Conservation (phyloP, 495 filamentous ascomycete species). For the Daldinia vernicosa region DNA sequence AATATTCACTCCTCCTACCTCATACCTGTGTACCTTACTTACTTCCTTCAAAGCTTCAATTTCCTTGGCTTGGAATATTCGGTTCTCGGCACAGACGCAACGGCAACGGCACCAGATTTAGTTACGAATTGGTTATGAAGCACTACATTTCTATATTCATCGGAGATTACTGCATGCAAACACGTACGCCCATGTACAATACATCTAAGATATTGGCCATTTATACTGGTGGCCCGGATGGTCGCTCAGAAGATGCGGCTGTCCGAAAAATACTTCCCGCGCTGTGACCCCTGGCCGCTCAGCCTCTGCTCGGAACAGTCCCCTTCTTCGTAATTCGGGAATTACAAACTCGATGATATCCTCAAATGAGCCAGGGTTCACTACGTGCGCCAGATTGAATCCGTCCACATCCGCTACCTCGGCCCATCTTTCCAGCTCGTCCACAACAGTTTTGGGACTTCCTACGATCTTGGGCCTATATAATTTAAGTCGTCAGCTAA, state of each 20-base stretch:
- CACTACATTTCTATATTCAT: background rate
- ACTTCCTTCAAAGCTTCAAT: background rate
- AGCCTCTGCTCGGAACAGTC: slow-evolving; percentile 61
- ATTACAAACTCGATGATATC: slow-evolving; percentile 48
- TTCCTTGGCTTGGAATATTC: background rate
- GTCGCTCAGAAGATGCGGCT: slow-evolving; percentile 55
- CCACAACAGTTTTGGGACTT: slow-evolving; percentile 62
- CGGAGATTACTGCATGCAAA: background rate
- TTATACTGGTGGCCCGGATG: slow-evolving; percentile 62
- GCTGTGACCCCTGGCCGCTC: slow-evolving; percentile 57
- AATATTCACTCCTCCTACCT: background rate
- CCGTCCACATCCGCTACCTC: slow-evolving; percentile 59
- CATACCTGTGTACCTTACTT: too few species aligned
- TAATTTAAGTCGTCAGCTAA: background rate
- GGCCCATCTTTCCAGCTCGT: slow-evolving; percentile 65
- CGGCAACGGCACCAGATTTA: background rate
- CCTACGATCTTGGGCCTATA: slow-evolving; percentile 58
- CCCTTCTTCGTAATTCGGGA: slow-evolving; percentile 51
- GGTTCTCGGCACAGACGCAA: background rate
- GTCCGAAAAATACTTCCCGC: slow-evolving; percentile 60
- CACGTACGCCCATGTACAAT: background rate
- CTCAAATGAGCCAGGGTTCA: slow-evolving; percentile 47
- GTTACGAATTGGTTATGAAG: background rate
- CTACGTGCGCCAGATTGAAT: slow-evolving; percentile 47
- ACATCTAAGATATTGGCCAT: slow-evolving; percentile 46